Conservation (phyloP, 2,329 filamentous ascomycete genomes). For the Colletotrichum lentis region DNA sequence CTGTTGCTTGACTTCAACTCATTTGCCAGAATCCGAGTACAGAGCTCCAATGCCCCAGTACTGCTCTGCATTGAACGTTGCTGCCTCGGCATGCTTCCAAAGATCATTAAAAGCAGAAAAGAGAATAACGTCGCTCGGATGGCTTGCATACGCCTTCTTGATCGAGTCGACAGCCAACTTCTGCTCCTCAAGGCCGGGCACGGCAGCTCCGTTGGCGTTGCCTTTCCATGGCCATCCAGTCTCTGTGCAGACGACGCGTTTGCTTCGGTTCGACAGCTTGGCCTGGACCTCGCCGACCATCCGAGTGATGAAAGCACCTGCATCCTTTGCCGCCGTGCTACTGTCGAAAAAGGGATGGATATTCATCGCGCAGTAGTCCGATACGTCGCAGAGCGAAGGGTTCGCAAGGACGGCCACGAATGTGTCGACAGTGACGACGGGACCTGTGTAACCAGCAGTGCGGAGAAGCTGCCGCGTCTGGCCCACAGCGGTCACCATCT, state of each 20-base stretch:
- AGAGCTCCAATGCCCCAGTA: constrained; percentile 73
- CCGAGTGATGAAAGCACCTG: constrained; percentile 72
- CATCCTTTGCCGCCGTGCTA: constrained; percentile 63
- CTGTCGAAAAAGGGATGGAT: constrained; percentile 85
- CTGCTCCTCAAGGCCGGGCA: constrained; percentile 75
- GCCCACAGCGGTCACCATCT: constrained; percentile 67
- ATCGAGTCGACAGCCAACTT: constrained; percentile 70
- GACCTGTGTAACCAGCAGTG: constrained; percentile 71
- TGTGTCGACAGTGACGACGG: constrained; percentile 83
- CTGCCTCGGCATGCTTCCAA: constrained; percentile 74
- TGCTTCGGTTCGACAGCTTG: constrained; percentile 54
- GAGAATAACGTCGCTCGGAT: constrained; percentile 66
- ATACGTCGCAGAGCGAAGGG: constrained; percentile 73
- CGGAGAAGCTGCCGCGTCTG: constrained; percentile 66
- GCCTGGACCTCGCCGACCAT: constrained; percentile 59
- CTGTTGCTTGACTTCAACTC: not conserved
- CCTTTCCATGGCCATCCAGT: constrained; percentile 84
- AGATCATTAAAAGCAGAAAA: constrained; percentile 82
- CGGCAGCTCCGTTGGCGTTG: constrained; percentile 68
- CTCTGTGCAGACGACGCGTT: constrained; percentile 79
- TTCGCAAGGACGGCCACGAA: constrained; percentile 73
- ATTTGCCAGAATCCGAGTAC: constrained; percentile 38
- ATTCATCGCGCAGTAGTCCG: constrained; percentile 84
- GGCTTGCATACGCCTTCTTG: constrained; percentile 63
- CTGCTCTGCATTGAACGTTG: constrained; percentile 75